phyloP scores from a whole-genome alignment of 352 stramenopile genomes.

The Phytophthora rubi region DNA sequence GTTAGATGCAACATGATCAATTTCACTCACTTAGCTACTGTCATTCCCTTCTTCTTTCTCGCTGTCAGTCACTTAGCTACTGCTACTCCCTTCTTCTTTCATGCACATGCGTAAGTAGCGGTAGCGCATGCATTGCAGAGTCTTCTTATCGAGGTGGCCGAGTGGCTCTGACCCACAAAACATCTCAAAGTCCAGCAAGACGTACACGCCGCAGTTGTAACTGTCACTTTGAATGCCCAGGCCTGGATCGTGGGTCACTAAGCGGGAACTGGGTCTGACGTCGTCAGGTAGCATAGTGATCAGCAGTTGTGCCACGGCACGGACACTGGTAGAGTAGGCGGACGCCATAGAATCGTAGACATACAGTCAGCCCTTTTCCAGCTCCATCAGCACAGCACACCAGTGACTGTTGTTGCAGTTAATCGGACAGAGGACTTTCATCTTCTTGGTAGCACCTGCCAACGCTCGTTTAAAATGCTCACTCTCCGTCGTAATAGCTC shows the following conservation, averaged over 20 bases:
- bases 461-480: background rate
- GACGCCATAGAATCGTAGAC: slow-evolving; percentile 17
- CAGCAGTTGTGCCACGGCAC: slow-evolving; percentile 9
- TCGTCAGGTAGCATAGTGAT: slow-evolving; percentile 1
- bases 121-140: too few species aligned
- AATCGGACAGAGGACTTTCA: slow-evolving; percentile 7
- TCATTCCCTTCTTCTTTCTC: too few species aligned
- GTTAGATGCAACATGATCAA: too few species aligned
- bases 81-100: too few species aligned
- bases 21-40: too few species aligned
- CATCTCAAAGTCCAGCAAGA: slow-evolving; percentile 17
- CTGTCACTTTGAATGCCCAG: slow-evolving; percentile 16
- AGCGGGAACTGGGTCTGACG: background rate
- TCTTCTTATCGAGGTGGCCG: too few species aligned
- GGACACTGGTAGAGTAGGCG: background rate
- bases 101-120: too few species aligned
- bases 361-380: background rate
- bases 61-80: too few species aligned
- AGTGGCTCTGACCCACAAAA: background rate
- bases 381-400: slow-evolving; percentile 22
- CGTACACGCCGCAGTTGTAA: slow-evolving; percentile 26
- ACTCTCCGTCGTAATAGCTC: too few species aligned
- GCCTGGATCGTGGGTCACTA: background rate
- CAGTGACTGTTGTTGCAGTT: slow-evolving; percentile 27
- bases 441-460: background rate